A percentile compares a stretch with the other conserved stretches of the same genome.
phyloP scores from a whole-genome alignment of 495 filamentous ascomycete genomes.

The Annulohypoxylon stygium region DNA sequence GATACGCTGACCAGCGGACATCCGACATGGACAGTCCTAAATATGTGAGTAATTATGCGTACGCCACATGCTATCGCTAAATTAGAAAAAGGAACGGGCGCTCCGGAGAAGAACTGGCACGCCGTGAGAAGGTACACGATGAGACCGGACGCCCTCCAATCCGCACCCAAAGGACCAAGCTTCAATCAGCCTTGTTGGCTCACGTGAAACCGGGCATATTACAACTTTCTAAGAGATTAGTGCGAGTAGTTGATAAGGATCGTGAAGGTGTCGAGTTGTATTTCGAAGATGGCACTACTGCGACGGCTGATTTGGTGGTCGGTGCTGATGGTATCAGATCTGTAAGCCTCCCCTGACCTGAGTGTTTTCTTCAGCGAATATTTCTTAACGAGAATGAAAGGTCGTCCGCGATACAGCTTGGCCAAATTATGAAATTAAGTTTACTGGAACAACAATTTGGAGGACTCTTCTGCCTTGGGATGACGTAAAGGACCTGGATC shows the following conservation, averaged over 20 bases:
- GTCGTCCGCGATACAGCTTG: slow-evolving; percentile 50
- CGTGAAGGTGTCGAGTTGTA: slow-evolving; percentile 50
- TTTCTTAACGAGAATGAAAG: slow-evolving; percentile 29
- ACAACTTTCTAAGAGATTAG: slow-evolving; percentile 57
- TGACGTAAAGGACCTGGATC: slow-evolving; percentile 52
- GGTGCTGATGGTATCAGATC: slow-evolving; percentile 67
- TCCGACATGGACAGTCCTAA: slow-evolving; percentile 46
- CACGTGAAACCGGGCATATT: slow-evolving; percentile 56
- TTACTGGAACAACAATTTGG: slow-evolving; percentile 59
- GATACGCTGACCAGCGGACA: slow-evolving; percentile 54
- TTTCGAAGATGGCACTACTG: slow-evolving; percentile 57
- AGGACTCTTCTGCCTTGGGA: slow-evolving; percentile 53
- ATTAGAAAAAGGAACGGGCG: slow-evolving; percentile 48
- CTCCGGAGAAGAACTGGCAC: slow-evolving; percentile 50
- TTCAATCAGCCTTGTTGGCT: slow-evolving; percentile 57
- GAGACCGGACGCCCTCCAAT: slow-evolving; percentile 36
- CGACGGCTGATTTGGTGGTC: slow-evolving; percentile 62
- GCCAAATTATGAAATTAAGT: slow-evolving; percentile 55
- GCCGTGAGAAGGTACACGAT: slow-evolving; percentile 35
- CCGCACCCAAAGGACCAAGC: slow-evolving; percentile 56
- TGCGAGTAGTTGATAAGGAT: slow-evolving; percentile 47
- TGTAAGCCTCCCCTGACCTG: slow-evolving; percentile 47
- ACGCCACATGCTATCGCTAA: slow-evolving; percentile 11
- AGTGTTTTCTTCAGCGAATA: slow-evolving; percentile 12
- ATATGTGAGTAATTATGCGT: slow-evolving; percentile 40